Evolutionary conservation across 2,329 filamentous ascomycete genomes (phyloP), one percentile per base, ranked within the genome.

Genomic region (Sphaceloma murrayae): DNA sequence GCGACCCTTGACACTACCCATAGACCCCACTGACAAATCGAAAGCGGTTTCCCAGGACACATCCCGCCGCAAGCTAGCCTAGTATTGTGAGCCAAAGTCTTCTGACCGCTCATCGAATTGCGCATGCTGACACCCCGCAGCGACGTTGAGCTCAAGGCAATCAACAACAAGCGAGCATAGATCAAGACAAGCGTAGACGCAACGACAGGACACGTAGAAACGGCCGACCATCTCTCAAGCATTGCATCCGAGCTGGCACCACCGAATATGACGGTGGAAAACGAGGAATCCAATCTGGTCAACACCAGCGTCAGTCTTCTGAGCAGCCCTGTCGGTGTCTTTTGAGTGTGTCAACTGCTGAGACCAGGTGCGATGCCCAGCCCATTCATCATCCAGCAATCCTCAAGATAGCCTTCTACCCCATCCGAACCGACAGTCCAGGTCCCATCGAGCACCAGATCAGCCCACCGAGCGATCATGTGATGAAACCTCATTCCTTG

Each of bases 1-100:
- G 13, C 4, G 10, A 21, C 19, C 8, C 3, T 14, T 30, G 6
- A 43, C 32, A 43, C 36, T 38, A 29, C 53, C 58, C 61, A 46
- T 59, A 53, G 13, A 42, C 24, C 34, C 21, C 22, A 19, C 14
- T 36, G 31, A 36, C 48, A 24, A 40, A 48, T 8, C 17, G 8
- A 18, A 52, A 87, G 83, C 54, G 86, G 85, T 46, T 91, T 88
- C 69, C 77, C 82, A 24, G 80, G 78, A 46, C 70, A 80, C 56
- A 93, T 94, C 51, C 86, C 86, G 49, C 65, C 78, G 29, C 76
- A 81, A 56, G 68, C 85, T n/a, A 77, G 73, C 52, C 73, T 94
- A 50, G 74, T 93, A 68, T 93, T 93, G 85, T 91, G 74, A 73
- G 84, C 77, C n/a, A n/a, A n/a, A 38, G 14, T 47, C 17, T 22